Evolutionary conservation across 1,139 yeast genomes (phyloP).

Genomic region (Zygoascus meyerae): DNA sequence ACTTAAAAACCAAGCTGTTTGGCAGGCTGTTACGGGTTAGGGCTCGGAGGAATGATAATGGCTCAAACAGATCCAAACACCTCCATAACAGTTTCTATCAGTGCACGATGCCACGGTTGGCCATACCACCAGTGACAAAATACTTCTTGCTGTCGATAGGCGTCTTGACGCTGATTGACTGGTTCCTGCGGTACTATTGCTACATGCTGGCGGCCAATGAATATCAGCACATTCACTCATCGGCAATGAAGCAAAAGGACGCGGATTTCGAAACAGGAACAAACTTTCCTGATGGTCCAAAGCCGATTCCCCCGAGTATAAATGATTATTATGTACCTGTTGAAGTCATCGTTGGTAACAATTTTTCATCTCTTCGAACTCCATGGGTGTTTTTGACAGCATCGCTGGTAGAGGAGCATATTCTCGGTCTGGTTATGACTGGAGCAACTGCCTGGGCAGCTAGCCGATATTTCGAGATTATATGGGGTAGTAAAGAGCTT

Average conservation of each 20-base stretch:
- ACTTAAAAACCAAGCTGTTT: too few relatives aligned
- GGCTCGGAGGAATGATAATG: not conserved
- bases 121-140: slow-evolving; percentile 88
- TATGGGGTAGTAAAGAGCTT: slow-evolving; percentile 58
- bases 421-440: slow-evolving; percentile 48
- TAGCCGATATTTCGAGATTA: slow-evolving; percentile 46
- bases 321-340: slow-evolving; percentile 48
- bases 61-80: not conserved
- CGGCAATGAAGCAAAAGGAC: slow-evolving; percentile 5
- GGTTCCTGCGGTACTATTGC: slow-evolving; percentile 32
- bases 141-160: slow-evolving; percentile 65
- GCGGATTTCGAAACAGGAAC: slow-evolving; percentile 14
- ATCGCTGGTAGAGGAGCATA: slow-evolving; percentile 61
- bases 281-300: slow-evolving; percentile 17
- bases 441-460: slow-evolving; percentile 49
- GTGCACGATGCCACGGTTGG: slow-evolving; percentile 65
- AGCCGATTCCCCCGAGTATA: slow-evolving; percentile 11
- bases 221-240: not conserved
- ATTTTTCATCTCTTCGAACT: slow-evolving; percentile 41
- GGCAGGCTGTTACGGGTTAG: too few relatives aligned
- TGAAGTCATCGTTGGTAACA: slow-evolving; percentile 63
- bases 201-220: slow-evolving; percentile 22
- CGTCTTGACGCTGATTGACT: slow-evolving; percentile 25
- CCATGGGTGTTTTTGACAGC: slow-evolving; percentile 77
- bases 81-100: not conserved